Percentiles rank a stretch among this genome's conserved stretches.
These are phyloP conservation scores for Mortierella sp. DNA, from an alignment of 371 early-diverging fungal species.

Conservation along the genomic window DNA sequence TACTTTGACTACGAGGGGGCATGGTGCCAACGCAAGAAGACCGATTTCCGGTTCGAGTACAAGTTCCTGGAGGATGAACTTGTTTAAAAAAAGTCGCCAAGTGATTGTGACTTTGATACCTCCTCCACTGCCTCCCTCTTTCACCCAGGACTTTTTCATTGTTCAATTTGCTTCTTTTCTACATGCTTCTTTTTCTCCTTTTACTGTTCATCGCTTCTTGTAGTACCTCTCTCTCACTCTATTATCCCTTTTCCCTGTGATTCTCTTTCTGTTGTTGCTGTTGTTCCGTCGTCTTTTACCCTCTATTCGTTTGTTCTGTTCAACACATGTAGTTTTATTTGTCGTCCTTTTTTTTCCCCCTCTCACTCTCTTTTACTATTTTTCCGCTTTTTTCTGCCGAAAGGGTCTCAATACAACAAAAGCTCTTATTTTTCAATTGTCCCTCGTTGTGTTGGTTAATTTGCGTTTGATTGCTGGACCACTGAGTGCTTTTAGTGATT, in stretches of 20 bases:
- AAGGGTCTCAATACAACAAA: background rate
- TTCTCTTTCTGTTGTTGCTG: conserved; percentile 4
- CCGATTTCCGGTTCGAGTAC: conserved; percentile 96
- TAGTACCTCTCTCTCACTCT: background rate
- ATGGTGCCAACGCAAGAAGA: conserved; percentile 99
- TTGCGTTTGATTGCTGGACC: too few relatives aligned
- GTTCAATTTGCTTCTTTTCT: background rate
- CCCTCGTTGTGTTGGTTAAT: too few relatives aligned
- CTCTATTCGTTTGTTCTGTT: conserved; percentile 1
- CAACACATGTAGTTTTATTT: conserved; percentile 13
- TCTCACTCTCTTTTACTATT: background rate
- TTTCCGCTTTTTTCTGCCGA: background rate
- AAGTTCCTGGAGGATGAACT: conserved; percentile 87
- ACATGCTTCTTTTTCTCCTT: background rate
- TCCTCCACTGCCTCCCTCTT: background rate
- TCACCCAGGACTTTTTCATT: background rate
- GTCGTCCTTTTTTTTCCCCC: background rate
- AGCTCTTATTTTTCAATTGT: background rate
- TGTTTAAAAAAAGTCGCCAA: conserved; percentile 42
- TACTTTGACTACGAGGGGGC: conserved; percentile 99
- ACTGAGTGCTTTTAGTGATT: too few relatives aligned
- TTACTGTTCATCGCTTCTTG: background rate
- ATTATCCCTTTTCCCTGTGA: background rate
- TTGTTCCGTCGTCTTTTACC: conserved; percentile 13
- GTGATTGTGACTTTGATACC: background rate